These are phyloP conservation scores for Gloeopeniophorella convolvens DNA, from an alignment of 768 basidiomycete genomes.

Conservation along the genomic window DNA sequence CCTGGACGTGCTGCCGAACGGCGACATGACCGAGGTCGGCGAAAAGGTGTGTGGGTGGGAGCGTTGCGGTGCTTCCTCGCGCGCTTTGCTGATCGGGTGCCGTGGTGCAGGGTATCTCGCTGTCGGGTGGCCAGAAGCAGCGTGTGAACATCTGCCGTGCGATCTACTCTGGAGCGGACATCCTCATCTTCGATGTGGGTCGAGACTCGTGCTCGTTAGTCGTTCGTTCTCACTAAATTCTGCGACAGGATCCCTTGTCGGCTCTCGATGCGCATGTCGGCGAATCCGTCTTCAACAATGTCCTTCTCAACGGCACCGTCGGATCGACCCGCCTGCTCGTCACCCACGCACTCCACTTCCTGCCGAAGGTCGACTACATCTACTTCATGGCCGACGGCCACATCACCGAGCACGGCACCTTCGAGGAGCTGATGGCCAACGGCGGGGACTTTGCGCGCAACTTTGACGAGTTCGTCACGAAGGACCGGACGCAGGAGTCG, in stretches of 20 bases:
- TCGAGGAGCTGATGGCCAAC: conserved; percentile 56
- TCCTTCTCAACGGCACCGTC: conserved; percentile 54
- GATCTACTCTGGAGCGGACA: conserved; percentile 79
- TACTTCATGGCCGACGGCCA: conserved; percentile 70
- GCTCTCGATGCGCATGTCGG: conserved; percentile 93
- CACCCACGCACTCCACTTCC: conserved; percentile 87
- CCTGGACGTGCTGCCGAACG: conserved; percentile 66
- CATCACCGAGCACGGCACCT: conserved; percentile 78
- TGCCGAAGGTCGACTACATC: conserved; percentile 84
- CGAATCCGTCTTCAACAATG: conserved; percentile 79
- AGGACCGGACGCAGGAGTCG: conserved; percentile 45
- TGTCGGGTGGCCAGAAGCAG: conserved; percentile 79
- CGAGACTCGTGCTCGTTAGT: no score
- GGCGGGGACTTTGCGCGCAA: conserved; percentile 51
- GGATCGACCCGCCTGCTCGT: conserved; percentile 84
- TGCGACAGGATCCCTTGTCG: conserved; percentile 66
- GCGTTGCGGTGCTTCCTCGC: neutral
- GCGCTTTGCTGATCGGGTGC: neutral
- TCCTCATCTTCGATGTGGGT: conserved; percentile 73
- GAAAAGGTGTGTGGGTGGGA: conserved; percentile 40
- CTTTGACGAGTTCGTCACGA: conserved; percentile 54
- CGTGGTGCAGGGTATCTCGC: conserved; percentile 60
- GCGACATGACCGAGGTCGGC: conserved; percentile 81
- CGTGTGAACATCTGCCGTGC: conserved; percentile 81
- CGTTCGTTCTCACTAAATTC: no score